Base-by-base conservation (phyloP, 345 rosid genomes). In the Corchorus olitorius region DNA sequence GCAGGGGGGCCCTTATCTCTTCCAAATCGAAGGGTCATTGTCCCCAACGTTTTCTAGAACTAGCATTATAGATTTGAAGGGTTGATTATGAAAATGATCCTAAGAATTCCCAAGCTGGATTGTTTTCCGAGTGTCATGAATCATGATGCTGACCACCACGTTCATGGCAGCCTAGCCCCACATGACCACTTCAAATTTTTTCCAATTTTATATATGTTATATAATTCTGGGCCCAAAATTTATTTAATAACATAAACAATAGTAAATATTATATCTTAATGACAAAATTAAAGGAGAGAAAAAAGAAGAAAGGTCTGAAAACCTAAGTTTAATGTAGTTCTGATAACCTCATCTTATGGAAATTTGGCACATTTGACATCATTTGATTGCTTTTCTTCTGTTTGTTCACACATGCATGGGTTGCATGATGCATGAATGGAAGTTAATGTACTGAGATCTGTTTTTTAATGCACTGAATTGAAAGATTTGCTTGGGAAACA, bases 61-160 rank as follows among this genome's bases (percentile, higher is more conserved):
- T 6, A 6, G 59, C 73, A 3, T 50, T 27, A 20, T 12, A 45
- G 59, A 65, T 39, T 39, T 65, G 41, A 0, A 61, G 27, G 27
- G 66, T 62, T 62, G 66, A 61, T 14, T 14, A 8, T 65, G 69
- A n/a, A 39, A 27, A 13, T 33, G 19, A 50, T 50, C 45, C 73
- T 50, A 50, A 27, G 22, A 66, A 66, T 66, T 66, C 53, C 5
- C 54, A 45, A 66, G 71, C 71, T 66, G 59, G 59, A 50, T 33
- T 8, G 10, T 4, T 69, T 11, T 27, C 1, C 27, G 27, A 27
- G 59, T 43, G 12, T 16, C 59, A 50, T 50, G 58, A 69, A 16
- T 50, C 73, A 70, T 52, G 59, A 69, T 50, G 39, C 53, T 19
- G 53, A 66, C 52, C 35, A 37, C 55, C 16, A 19, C 35, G 71